Percentiles rank a stretch among this genome's conserved stretches.
Conservation (phyloP, 2,329 filamentous ascomycete species). For the Ustilaginoidea virens region DNA sequence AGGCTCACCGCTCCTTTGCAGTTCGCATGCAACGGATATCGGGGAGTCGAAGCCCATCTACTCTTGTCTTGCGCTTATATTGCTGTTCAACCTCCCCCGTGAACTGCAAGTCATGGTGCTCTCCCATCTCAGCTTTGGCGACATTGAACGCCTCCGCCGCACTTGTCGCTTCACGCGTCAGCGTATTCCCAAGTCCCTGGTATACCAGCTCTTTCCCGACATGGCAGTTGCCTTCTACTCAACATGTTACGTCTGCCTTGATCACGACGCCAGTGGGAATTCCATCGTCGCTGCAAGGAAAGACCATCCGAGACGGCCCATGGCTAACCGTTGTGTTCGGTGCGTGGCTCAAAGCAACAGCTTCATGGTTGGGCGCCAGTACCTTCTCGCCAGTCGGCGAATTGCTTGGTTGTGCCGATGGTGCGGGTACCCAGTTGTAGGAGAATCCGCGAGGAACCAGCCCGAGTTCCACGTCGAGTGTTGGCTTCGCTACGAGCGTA, state of each 20-base stretch:
- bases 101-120: conserved; percentile 27
- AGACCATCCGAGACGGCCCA: conserved; percentile 16
- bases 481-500: conserved; percentile 20
- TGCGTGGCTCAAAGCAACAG: conserved; percentile 21
- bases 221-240: conserved; percentile 16
- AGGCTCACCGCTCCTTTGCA: too few species aligned
- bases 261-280: conserved; percentile 13
- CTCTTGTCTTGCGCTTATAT: background rate
- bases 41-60: background rate
- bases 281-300: conserved; percentile 6
- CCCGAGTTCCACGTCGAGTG: conserved; percentile 25
- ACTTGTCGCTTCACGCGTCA: conserved; percentile 22
- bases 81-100: conserved; percentile 14
- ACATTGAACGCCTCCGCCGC: conserved; percentile 25
- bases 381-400: conserved; percentile 19
- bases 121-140: conserved; percentile 22
- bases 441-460: conserved; percentile 15
- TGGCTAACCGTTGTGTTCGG: conserved; percentile 22
- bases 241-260: conserved; percentile 25
- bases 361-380: conserved; percentile 19
- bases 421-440: conserved; percentile 24
- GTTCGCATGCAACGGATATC: too few species aligned
- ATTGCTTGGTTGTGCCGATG: conserved; percentile 26
- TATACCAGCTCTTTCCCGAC: conserved; percentile 21
- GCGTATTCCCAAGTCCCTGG: conserved; percentile 18